These are phyloP conservation scores for Ceratobasidium sp. DNA, from an alignment of 1,284 basidiomycete species.

Conservation along the genomic window DNA sequence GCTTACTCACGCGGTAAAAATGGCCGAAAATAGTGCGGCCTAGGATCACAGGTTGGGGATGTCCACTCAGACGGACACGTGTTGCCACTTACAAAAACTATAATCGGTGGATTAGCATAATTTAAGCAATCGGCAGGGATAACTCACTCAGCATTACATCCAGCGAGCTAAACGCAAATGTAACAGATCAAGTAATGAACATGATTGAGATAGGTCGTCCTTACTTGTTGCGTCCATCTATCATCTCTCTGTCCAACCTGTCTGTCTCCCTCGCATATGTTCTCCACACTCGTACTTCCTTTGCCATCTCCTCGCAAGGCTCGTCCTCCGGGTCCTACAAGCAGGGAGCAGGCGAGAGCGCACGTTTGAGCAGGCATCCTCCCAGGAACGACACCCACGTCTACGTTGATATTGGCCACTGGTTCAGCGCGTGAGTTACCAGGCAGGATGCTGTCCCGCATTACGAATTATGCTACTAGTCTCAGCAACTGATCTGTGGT, in stretches of 20 bases:
- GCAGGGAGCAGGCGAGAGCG: too few species aligned
- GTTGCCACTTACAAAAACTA: neutral
- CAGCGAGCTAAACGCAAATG: neutral
- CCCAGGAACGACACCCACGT: too few species aligned
- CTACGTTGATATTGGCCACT: too few species aligned
- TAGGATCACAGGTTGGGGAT: neutral
- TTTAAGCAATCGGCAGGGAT: neutral
- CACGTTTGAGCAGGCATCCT: too few species aligned
- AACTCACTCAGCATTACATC: neutral
- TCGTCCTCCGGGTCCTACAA: too few species aligned
- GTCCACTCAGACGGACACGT: too few species aligned
- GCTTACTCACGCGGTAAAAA: conserved; percentile 3
- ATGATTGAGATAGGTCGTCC: neutral
- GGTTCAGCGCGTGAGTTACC: too few species aligned
- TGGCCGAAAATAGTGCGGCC: conserved; percentile 5
- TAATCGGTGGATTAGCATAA: neutral
- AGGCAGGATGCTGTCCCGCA: too few species aligned
- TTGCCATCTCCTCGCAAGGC: neutral
- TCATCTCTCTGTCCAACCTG: neutral
- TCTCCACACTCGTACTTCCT: neutral
- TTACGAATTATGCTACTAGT: too few species aligned
- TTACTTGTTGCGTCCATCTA: conserved; percentile 9
- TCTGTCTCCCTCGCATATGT: conserved; percentile 7
- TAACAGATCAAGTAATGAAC: too few species aligned
- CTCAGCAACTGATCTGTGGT: too few species aligned